Conservation (phyloP, 208 protist species). For the Leishmania gerbilli region DNA sequence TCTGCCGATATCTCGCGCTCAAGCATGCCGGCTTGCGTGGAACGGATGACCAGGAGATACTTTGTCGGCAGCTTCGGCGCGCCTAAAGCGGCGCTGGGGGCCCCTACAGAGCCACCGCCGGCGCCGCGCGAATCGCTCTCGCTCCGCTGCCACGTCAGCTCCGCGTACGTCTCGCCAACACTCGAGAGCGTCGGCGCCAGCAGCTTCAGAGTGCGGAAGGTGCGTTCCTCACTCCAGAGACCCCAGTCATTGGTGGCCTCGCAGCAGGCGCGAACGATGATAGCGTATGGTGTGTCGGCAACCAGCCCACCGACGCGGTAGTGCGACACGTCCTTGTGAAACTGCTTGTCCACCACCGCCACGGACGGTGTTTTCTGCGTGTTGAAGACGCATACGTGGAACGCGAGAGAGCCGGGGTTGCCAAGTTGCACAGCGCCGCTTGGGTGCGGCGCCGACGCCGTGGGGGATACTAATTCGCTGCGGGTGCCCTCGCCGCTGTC, state of each 20-base stretch:
- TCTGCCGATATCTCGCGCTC: constrained; percentile 32
- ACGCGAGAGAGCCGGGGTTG: constrained; percentile 68
- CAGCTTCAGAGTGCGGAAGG: constrained; percentile 68
- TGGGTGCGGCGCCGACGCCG: background rate
- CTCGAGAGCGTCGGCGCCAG: constrained; percentile 47
- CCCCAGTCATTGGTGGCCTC: constrained; percentile 74
- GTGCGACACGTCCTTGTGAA: constrained; percentile 59
- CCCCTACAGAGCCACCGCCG: constrained; percentile 3
- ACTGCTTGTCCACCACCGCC: constrained; percentile 89
- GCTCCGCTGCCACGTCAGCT: constrained; percentile 69
- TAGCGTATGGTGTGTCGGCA: constrained; percentile 77
- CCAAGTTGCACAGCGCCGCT: constrained; percentile 45
- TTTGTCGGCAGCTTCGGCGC: constrained; percentile 29
- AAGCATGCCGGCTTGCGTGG: constrained; percentile 24
- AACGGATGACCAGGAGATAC: constrained; percentile 34
- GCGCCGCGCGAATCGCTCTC: constrained; percentile 32
- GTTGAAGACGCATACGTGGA: constrained; percentile 87
- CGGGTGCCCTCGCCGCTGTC: background rate
- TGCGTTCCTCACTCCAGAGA: constrained; percentile 82
- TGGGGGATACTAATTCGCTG: background rate
- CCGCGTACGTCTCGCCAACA: constrained; percentile 83
- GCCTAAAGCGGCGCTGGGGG: background rate
- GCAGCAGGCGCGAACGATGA: constrained; percentile 79
- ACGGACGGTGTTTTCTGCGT: constrained; percentile 65
- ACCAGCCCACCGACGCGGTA: constrained; percentile 61